phyloP scores from a whole-genome alignment of 495 filamentous ascomycete species.

The Penicillium paxilli region DNA sequence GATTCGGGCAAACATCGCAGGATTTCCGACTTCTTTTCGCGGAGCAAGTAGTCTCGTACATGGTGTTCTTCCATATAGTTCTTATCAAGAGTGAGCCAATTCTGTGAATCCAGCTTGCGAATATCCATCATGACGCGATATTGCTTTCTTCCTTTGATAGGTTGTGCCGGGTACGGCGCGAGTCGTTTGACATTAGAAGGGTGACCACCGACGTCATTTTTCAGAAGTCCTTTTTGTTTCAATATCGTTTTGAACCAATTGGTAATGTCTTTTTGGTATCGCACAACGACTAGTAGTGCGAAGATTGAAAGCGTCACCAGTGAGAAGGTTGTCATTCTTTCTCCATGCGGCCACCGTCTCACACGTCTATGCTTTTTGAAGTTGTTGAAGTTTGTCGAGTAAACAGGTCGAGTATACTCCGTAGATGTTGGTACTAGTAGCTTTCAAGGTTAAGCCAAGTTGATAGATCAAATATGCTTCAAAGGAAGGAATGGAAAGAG shows the following conservation, averaged over 20 bases:
- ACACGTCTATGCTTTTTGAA: neutral
- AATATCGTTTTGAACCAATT: slow-evolving; percentile 14
- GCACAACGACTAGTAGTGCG: slow-evolving; percentile 43
- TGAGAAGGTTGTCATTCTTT: slow-evolving; percentile 36
- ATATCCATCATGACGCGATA: slow-evolving; percentile 58
- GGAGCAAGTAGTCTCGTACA: slow-evolving; percentile 44
- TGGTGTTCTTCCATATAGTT: slow-evolving; percentile 51
- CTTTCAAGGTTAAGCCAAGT: no score
- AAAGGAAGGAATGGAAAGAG: slow-evolving; percentile 14
- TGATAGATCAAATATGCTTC: neutral
- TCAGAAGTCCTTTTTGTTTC: slow-evolving; percentile 4
- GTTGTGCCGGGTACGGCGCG: slow-evolving; percentile 44
- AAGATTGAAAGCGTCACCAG: slow-evolving; percentile 35
- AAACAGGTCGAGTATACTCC: no score
- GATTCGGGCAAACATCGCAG: slow-evolving; percentile 52
- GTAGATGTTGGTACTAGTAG: no score
- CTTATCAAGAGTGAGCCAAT: slow-evolving; percentile 57
- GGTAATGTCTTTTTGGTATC: slow-evolving; percentile 39
- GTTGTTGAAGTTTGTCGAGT: neutral
- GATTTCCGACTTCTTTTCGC: slow-evolving; percentile 41
- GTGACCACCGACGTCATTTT: slow-evolving; percentile 5
- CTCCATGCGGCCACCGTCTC: slow-evolving; percentile 12
- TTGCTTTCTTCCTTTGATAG: slow-evolving; percentile 44
- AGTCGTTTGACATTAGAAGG: slow-evolving; percentile 38
- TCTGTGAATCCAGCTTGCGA: slow-evolving; percentile 47